Conservation (phyloP, 768 basidiomycete species). For the Albatrellus ellisii region DNA sequence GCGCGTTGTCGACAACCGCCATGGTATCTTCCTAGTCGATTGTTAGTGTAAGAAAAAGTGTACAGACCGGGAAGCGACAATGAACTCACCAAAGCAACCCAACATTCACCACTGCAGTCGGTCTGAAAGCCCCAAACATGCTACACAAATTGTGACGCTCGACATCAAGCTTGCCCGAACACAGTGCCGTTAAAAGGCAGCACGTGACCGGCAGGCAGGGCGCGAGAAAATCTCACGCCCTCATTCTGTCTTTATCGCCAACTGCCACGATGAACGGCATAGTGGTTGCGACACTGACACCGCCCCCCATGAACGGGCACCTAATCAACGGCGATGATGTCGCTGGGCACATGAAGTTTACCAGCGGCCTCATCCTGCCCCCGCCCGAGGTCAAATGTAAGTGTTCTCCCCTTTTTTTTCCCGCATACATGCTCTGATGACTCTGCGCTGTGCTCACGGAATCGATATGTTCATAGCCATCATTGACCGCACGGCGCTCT, state of each 20-base stretch:
- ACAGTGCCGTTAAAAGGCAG: not conserved
- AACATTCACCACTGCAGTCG: slow-evolving; percentile 46
- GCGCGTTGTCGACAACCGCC: slow-evolving; percentile 82
- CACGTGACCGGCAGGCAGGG: not conserved
- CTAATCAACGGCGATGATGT: slow-evolving; percentile 29
- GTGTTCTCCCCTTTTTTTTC: slow-evolving; percentile 17
- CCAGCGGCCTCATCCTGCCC: slow-evolving; percentile 85
- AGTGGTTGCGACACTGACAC: slow-evolving; percentile 1
- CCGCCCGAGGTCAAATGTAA: slow-evolving; percentile 91
- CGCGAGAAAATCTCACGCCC: slow-evolving; percentile 8
- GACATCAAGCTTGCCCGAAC: not conserved
- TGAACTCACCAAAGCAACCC: slow-evolving; percentile 75
- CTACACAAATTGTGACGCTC: not conserved
- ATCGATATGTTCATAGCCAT: slow-evolving; percentile 41
- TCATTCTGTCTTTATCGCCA: slow-evolving; percentile 1
- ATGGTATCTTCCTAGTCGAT: slow-evolving; percentile 78
- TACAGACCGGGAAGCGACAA: not conserved
- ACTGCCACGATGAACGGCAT: slow-evolving; percentile 13
- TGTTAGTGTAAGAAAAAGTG: slow-evolving; percentile 2
- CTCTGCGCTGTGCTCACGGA: not conserved
- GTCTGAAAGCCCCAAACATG: slow-evolving; percentile 85
- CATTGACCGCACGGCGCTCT: slow-evolving; percentile 88
- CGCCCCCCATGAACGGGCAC: slow-evolving; percentile 27
- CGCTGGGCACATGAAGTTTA: slow-evolving; percentile 33
- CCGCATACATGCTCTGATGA: not conserved